These are phyloP conservation scores for Populus euphratica DNA, from an alignment of 345 rosid genomes.

Conservation along the genomic window DNA sequence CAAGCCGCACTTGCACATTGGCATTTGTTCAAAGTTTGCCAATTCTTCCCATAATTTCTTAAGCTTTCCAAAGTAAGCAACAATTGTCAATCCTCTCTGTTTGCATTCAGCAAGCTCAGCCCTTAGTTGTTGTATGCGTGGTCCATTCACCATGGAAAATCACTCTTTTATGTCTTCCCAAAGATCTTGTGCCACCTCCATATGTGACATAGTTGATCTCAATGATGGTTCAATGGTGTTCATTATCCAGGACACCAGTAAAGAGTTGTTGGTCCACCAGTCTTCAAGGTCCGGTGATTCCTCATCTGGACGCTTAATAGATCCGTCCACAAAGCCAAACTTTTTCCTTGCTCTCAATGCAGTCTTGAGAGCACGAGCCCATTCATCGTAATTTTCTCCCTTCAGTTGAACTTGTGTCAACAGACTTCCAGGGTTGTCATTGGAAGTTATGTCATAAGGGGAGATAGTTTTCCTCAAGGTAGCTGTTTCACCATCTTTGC, in stretches of 20 bases:
- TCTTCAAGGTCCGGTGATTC: background rate
- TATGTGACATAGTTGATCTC: background rate
- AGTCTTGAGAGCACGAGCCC: background rate
- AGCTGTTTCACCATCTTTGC: fast-evolving
- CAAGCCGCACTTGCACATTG: background rate
- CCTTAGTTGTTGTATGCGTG: background rate
- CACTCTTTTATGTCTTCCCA: background rate
- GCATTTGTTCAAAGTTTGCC: background rate
- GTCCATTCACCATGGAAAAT: background rate
- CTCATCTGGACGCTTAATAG: background rate
- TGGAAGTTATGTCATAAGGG: background rate
- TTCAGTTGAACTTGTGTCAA: slow-evolving; percentile 2
- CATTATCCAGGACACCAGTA: background rate
- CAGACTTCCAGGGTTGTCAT: background rate
- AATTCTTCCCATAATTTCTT: background rate
- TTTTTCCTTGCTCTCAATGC: background rate
- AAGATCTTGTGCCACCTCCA: background rate
- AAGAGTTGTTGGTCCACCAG: background rate
- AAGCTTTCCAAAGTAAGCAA: background rate
- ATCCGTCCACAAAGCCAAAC: background rate
- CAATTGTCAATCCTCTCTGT: background rate
- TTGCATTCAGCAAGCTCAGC: background rate
- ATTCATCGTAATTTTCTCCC: background rate
- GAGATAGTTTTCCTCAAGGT: no score
- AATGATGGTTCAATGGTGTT: background rate